Conservation (phyloP, 305 asterid species). For the Caryopteris hybrid region DNA sequence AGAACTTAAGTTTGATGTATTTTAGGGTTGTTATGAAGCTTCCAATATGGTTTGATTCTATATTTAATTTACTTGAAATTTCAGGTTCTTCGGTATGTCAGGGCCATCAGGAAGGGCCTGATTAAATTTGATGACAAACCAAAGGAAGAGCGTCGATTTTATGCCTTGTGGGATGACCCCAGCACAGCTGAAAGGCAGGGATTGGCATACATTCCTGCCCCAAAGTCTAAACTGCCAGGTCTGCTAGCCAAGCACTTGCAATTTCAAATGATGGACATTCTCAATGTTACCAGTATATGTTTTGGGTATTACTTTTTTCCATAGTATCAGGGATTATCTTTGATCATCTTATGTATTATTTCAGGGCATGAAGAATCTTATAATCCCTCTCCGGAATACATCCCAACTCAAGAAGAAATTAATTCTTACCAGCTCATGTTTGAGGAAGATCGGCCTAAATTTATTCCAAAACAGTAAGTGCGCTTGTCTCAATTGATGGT, state of each 20-base stretch:
- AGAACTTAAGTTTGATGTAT: not conserved
- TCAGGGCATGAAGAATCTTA: slow-evolving; percentile 98
- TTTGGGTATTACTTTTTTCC: not conserved
- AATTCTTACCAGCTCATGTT: slow-evolving; percentile 82
- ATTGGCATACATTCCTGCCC: slow-evolving; percentile 87
- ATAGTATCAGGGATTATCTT: not conserved
- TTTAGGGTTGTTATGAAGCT: not conserved
- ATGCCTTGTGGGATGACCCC: slow-evolving; percentile 84
- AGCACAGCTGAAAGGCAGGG: slow-evolving; percentile 71
- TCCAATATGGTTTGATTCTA: not conserved
- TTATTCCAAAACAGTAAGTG: slow-evolving; percentile 74
- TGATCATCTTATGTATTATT: slow-evolving; percentile 21
- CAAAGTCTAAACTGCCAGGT: slow-evolving; percentile 91
- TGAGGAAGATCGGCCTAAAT: slow-evolving; percentile 95
- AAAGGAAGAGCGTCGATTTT: slow-evolving; percentile 58
- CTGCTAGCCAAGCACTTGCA: not conserved
- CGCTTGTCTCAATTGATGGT: slow-evolving; percentile 1
- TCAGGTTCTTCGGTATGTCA: slow-evolving; percentile 70
- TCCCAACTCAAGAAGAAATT: slow-evolving; percentile 92
- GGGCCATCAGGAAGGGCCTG: slow-evolving; percentile 76
- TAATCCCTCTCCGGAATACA: slow-evolving; percentile 86
- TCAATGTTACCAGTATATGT: not conserved
- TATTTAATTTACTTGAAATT: slow-evolving; percentile 5
- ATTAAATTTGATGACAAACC: slow-evolving; percentile 75
- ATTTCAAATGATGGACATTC: slow-evolving; percentile 2